A percentile compares a stretch with the other conserved stretches of the same genome.
Evolutionary conservation across 768 basidiomycete species (phyloP).

Genomic region (Lactarius sp.): DNA sequence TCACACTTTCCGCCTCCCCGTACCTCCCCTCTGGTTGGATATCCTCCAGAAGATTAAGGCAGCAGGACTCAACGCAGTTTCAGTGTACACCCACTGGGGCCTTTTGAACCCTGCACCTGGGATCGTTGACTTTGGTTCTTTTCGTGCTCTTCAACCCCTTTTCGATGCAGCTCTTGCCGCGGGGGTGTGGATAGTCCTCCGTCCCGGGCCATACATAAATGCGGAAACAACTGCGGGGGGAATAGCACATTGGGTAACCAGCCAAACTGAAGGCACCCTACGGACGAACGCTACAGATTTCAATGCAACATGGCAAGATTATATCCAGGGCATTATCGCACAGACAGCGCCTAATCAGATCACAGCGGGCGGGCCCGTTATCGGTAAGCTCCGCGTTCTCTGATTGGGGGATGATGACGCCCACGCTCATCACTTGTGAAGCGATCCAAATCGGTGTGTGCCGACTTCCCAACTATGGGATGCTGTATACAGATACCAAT

Average conservation of each 20-base stretch:
- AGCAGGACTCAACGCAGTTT: conserved; percentile 71
- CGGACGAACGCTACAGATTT: conserved; percentile 75
- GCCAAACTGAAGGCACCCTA: conserved; percentile 56
- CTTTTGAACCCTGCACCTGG: conserved; percentile 69
- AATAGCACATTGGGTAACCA: conserved; percentile 63
- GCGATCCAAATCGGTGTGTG: conserved; percentile 53
- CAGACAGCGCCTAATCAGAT: conserved; percentile 64
- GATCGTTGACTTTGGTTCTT: conserved; percentile 67
- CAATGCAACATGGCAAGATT: conserved; percentile 64
- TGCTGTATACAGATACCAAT: background rate
- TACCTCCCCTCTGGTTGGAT: conserved; percentile 76
- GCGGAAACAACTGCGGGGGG: conserved; percentile 81
- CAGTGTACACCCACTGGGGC: conserved; percentile 79
- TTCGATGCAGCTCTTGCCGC: conserved; percentile 69
- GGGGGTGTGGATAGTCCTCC: conserved; percentile 74
- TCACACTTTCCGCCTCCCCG: conserved; percentile 76
- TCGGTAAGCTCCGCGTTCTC: conserved; percentile 41
- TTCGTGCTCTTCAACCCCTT: conserved; percentile 62
- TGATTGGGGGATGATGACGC: background rate
- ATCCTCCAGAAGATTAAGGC: conserved; percentile 79
- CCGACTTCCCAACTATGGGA: background rate
- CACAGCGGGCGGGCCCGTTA: conserved; percentile 66
- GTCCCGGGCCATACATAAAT: conserved; percentile 76
- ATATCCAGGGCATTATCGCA: conserved; percentile 60
- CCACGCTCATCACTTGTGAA: conserved; percentile 25